Evolutionary conservation across 768 basidiomycete species (phyloP), one percentile per base, ranked within the genome.

Genomic region (Antrodiella citrinella): DNA sequence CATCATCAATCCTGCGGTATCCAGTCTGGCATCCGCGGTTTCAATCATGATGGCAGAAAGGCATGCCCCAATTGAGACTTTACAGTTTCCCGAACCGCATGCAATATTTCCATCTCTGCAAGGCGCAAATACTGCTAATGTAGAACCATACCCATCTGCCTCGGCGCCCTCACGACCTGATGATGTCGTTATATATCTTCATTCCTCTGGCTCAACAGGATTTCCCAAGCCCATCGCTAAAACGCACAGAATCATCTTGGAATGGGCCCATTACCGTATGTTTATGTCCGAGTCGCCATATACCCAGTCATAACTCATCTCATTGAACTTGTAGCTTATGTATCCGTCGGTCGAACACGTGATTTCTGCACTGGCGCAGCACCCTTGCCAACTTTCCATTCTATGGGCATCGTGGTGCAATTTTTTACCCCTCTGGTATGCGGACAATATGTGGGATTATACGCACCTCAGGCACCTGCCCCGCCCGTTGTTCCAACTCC

Each of bases 131-230:
- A 30, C n/a, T 1, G 55, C 58, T 25, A 40, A 54, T 1, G 41
- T 51, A 24, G 39, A 20, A 30, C 19, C 51, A 4, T 51, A 51
- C 38, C 55, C 55, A 0, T 23, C 41, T 7, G n/a, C 23, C 3
- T 18, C 25, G 4, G 23, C n/a, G n/a, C 22, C 10, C 10, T 26
- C 23, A 15, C 23, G 19, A 7, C 21, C 26, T 3, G 30, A 35
- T 3, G 50, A 46, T 40, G 60, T 44, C 59, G 44, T 64, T 39
- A 26, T 69, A 5, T 76, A 72, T 45, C 57, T 74, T 0, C 74
- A 77, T 51, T 77, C 77, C 0, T 77, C 77, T 2, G 75, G 75
- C 13, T 75, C 73, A 45, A 74, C 75, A 0, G 73, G 74, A 2
- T 65, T 72, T 43, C 74, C 75, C 0, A 76, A 73, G 49, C 56